Evolutionary conservation across 2,329 filamentous ascomycete species (phyloP).

Genomic region (Chaetomium globosum): DNA sequence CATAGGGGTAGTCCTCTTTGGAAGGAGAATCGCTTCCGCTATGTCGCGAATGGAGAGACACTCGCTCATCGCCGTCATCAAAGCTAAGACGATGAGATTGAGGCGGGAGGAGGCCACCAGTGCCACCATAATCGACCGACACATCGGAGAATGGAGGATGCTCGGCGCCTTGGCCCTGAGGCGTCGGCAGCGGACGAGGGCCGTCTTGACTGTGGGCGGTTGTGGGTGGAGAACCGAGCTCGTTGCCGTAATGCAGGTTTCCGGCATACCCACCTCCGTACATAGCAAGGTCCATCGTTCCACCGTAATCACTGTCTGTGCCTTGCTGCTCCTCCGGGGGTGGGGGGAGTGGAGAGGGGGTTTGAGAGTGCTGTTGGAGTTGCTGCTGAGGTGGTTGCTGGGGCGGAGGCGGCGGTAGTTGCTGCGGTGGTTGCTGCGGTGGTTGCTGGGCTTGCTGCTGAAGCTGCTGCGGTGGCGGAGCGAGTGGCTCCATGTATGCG

Average conservation of each 20-base stretch:
- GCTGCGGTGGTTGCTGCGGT: conserved; percentile 11
- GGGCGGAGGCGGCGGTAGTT: conserved; percentile 1
- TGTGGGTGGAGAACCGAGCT: conserved; percentile 48
- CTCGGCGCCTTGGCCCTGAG: conserved; percentile 44
- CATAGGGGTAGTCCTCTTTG: conserved; percentile 76
- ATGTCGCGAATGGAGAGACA: conserved; percentile 58
- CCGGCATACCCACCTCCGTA: conserved; percentile 72
- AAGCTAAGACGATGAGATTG: conserved; percentile 77
- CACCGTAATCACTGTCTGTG: conserved; percentile 72
- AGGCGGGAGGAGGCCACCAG: conserved; percentile 83
- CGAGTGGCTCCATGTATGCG: conserved; percentile 47
- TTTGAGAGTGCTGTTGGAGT: conserved; percentile 34
- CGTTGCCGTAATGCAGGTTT: conserved; percentile 54
- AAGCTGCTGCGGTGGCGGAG: conserved; percentile 11
- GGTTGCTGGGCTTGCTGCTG: conserved; percentile 3
- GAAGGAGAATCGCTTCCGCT: conserved; percentile 67
- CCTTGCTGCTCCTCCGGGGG: conserved; percentile 56
- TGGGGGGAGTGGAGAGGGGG: conserved; percentile 46
- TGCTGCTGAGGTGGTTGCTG: conserved; percentile 23
- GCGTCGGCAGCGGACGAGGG: conserved; percentile 54
- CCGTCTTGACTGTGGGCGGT: conserved; percentile 48
- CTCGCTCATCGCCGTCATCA: conserved; percentile 85
- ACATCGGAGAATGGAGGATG: conserved; percentile 59
- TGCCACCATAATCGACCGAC: conserved; percentile 82
- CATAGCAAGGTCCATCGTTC: conserved; percentile 73